These are phyloP conservation scores for Rhododendron simsii DNA, from an alignment of 148 eudicot species.

Conservation along the genomic window DNA sequence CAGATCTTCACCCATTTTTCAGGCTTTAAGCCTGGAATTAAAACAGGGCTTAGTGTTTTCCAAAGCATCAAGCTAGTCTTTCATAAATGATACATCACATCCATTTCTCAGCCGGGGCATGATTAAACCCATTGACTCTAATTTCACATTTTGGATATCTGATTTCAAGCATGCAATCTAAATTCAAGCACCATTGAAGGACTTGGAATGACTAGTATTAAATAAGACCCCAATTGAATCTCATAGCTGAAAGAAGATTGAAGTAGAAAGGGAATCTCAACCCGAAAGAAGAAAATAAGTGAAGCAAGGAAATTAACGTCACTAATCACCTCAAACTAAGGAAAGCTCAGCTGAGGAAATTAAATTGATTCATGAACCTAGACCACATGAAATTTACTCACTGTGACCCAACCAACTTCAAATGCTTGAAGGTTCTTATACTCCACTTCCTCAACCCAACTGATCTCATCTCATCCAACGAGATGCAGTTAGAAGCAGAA, in stretches of 20 bases:
- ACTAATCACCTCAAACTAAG: neutral
- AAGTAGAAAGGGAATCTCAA: neutral
- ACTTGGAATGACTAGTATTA: neutral
- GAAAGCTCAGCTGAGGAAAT: neutral
- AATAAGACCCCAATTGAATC: neutral
- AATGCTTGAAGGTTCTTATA: neutral
- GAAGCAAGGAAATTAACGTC: neutral
- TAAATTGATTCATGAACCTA: neutral
- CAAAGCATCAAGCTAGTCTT: neutral
- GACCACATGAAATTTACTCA: neutral
- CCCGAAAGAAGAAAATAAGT: neutral
- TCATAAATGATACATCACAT: neutral
- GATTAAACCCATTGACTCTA: neutral
- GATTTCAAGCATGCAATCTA: neutral
- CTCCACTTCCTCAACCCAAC: neutral
- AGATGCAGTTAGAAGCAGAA: neutral
- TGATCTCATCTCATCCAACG: neutral
- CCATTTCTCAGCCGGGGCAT: neutral
- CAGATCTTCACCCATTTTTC: conserved; percentile 49
- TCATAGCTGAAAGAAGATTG: neutral
- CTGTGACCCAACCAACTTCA: neutral
- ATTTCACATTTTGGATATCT: neutral
- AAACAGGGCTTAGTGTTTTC: neutral
- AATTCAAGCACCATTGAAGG: neutral
- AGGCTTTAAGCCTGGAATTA: conserved; percentile 13